These are phyloP conservation scores for Cydonia oblonga DNA, from an alignment of 331 rosid genomes.

Conservation along the genomic window DNA sequence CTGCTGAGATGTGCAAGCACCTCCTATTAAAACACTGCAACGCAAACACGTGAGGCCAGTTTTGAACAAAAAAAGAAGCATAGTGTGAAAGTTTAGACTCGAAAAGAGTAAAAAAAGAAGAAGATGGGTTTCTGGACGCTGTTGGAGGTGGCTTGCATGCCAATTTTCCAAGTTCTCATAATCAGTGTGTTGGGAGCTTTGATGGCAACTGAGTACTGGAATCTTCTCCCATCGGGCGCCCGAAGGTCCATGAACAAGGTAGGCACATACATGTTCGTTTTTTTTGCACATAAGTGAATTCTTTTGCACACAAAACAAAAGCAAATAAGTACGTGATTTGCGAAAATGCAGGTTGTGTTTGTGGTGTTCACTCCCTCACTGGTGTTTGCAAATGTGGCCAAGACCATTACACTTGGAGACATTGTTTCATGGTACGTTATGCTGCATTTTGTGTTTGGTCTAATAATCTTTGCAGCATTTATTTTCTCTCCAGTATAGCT, in stretches of 20 bases:
- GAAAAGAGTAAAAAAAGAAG: neutral
- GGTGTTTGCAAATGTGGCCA: slow-evolving; percentile 56
- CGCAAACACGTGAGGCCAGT: neutral
- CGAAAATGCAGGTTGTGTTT: slow-evolving; percentile 59
- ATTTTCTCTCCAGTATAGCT: too few relatives aligned
- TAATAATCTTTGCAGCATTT: neutral
- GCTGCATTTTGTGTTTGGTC: neutral
- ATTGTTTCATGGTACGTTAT: slow-evolving; percentile 74
- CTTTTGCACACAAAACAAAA: neutral
- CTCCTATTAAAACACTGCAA: neutral
- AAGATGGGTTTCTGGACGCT: slow-evolving; percentile 58
- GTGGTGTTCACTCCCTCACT: slow-evolving; percentile 67
- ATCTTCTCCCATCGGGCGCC: slow-evolving; percentile 46
- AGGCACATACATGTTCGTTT: neutral
- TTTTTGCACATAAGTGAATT: neutral
- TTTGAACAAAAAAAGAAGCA: neutral
- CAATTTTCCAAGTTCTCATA: slow-evolving; percentile 62
- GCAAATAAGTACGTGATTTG: neutral
- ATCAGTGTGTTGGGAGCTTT: slow-evolving; percentile 69
- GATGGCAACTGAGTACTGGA: slow-evolving; percentile 44
- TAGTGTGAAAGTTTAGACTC: neutral
- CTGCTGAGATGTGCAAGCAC: neutral
- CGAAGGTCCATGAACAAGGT: slow-evolving; percentile 71
- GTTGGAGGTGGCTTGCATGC: slow-evolving; percentile 63
- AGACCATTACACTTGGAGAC: slow-evolving; percentile 61